phyloP scores from a whole-genome alignment of 2,329 filamentous ascomycete species.

The Diaporthe sp. region DNA sequence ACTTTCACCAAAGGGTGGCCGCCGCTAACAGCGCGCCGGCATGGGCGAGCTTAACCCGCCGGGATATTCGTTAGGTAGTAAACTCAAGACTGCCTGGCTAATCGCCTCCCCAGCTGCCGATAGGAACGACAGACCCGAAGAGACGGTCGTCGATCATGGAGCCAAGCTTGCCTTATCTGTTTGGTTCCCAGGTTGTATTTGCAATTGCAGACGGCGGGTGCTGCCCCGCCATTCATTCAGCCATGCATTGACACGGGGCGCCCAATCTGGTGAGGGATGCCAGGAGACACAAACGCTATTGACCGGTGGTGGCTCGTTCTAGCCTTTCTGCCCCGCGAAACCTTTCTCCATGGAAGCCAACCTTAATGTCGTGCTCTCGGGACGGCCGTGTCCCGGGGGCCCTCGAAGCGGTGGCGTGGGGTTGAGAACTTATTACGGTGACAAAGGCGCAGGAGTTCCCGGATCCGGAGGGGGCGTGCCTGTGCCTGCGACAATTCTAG shows the following conservation, averaged over 20 bases:
- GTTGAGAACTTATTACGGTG: neutral
- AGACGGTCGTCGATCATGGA: conserved; percentile 5
- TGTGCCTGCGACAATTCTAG: conserved; percentile 23
- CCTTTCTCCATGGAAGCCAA: neutral
- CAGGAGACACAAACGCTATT: neutral
- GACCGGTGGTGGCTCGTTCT: neutral
- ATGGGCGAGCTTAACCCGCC: neutral
- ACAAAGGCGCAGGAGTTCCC: neutral
- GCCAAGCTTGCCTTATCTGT: neutral
- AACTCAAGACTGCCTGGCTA: neutral
- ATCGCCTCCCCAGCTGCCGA: neutral
- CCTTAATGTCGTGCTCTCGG: conserved; percentile 30
- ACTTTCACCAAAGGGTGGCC: neutral
- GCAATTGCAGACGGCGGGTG: neutral
- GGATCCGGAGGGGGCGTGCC: conserved; percentile 7
- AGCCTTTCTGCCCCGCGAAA: conserved; percentile 15
- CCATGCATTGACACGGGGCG: neutral
- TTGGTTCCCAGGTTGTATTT: conserved; percentile 19
- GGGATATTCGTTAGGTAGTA: neutral
- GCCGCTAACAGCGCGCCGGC: neutral
- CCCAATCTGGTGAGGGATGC: neutral
- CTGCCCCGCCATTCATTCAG: neutral
- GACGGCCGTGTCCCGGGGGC: conserved; percentile 14
- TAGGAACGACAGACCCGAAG: neutral
- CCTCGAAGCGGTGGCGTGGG: conserved; percentile 8